These are phyloP conservation scores for Tylopilus rubrobrunneus DNA, from an alignment of 768 basidiomycete species.

Conservation along the genomic window DNA sequence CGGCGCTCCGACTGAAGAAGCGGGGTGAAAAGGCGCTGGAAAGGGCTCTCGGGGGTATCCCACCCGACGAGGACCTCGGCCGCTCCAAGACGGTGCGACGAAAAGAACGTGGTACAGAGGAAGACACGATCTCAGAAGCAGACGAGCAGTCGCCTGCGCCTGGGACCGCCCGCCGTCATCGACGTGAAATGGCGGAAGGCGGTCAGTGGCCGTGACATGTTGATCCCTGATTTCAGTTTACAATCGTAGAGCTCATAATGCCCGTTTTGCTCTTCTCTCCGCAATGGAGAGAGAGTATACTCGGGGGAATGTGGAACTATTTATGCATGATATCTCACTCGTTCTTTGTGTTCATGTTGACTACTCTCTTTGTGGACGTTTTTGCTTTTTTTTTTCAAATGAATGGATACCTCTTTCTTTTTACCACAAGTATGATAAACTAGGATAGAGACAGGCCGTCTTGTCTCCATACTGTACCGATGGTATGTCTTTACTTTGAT, in stretches of 20 bases:
- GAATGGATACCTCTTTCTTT: constrained; percentile 11
- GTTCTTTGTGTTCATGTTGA: background rate
- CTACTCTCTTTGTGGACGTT: background rate
- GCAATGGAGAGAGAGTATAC: constrained; percentile 1
- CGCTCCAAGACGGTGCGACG: constrained; percentile 34
- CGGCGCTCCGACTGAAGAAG: constrained; percentile 81
- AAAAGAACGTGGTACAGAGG: constrained; percentile 37
- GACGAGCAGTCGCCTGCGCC: constrained; percentile 36
- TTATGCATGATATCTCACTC: constrained; percentile 31
- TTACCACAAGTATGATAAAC: background rate
- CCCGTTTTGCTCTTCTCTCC: background rate
- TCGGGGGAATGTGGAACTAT: constrained; percentile 22
- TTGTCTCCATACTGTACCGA: too few species aligned
- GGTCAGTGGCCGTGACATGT: constrained; percentile 25
- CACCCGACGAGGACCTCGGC: constrained; percentile 30
- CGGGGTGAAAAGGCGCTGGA: constrained; percentile 85
- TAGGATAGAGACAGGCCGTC: too few species aligned
- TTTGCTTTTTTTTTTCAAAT: background rate
- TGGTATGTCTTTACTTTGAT: too few species aligned
- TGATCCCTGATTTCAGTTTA: constrained; percentile 9
- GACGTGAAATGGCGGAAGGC: constrained; percentile 42
- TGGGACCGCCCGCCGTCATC: constrained; percentile 34
- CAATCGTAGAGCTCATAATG: constrained; percentile 16
- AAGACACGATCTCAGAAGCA: constrained; percentile 46
- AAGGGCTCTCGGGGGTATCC: constrained; percentile 42